Base-by-base conservation (phyloP, 495 filamentous ascomycete species). In the Hypoxylon perforatum region DNA sequence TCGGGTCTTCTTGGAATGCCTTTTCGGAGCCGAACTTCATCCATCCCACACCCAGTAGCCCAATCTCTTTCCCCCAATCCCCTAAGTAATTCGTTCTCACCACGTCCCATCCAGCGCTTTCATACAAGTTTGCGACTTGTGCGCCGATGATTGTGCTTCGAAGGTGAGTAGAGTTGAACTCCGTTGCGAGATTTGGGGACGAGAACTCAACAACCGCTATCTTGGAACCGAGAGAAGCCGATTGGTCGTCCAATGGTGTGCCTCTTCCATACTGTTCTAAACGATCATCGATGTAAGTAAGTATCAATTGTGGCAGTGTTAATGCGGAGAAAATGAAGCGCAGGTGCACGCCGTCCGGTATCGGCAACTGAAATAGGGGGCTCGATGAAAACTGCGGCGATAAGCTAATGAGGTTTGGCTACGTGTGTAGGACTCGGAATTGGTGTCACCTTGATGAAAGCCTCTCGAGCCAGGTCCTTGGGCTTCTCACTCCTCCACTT, bases 41-140 rank as follows among this genome's bases (percentile, higher is more conserved):
- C 75, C 86, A 93, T 19, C 89, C 90, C 39, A 88, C 82, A 10
- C 85, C 88, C 15, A 92, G 80, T 41, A 92, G 77, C 65, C 89
- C 90, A 68, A 90, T 91, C 73, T 90, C 88, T 77, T 88, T 90
- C 42, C 90, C 90, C 90, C 90, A 92, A 71, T 92, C 90, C 50
- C 90, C 90, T 9, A 92, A 80, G 73, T 91, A 92, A 77, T 91
- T 91, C 84, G 91, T 87, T 57, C 86, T 84, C 61, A 83, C 79
- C 3, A 91, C 89, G 39, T 91, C 84, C 87, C 88, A 92, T 60
- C 90, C 90, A 65, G 87, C 84, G n/a, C 84, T 80, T 55, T 86
- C 84, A 77, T 90, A 86, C 3, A 91, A 77, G 67, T 91, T 91
- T 50, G 87, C 80, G 23, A 92, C 77, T 73, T 90, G 91, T 54